Percentiles rank a stretch among this genome's conserved stretches.
Evolutionary conservation across 257 asterid species (phyloP).

Genomic region (Anisodus acutangulus): DNA sequence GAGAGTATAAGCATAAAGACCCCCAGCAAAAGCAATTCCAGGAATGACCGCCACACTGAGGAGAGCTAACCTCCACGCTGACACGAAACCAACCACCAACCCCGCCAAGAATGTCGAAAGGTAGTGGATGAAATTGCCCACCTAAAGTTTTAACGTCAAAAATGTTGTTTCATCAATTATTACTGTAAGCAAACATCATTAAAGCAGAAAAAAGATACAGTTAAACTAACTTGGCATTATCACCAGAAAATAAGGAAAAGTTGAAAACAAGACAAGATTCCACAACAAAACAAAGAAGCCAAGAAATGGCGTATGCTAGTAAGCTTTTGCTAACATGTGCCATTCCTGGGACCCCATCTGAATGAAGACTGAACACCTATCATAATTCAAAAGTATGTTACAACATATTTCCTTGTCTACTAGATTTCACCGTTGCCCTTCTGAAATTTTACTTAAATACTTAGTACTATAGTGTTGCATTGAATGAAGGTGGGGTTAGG

Average conservation of each 20-base stretch:
- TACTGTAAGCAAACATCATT: slow-evolving; percentile 11
- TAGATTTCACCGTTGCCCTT: slow-evolving; percentile 46
- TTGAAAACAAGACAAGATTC: background rate
- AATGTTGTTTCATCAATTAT: background rate
- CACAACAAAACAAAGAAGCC: background rate
- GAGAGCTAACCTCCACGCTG: slow-evolving; percentile 95
- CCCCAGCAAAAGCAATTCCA: slow-evolving; percentile 98
- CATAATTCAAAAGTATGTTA: slow-evolving; percentile 29
- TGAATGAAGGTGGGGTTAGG: background rate
- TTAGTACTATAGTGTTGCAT: background rate
- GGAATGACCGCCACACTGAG: slow-evolving; percentile 99
- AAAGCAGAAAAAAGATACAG: slow-evolving; percentile 3
- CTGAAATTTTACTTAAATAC: slow-evolving; percentile 37
- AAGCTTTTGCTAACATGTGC: slow-evolving; percentile 40
- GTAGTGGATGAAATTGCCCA: slow-evolving; percentile 96
- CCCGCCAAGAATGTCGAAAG: slow-evolving; percentile 98
- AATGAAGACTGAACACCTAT: background rate
- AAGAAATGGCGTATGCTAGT: slow-evolving; percentile 31
- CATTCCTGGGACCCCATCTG: slow-evolving; percentile 43
- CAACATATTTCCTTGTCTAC: slow-evolving; percentile 37
- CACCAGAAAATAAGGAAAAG: slow-evolving; percentile 1
- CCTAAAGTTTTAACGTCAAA: slow-evolving; percentile 47
- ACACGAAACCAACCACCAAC: slow-evolving; percentile 95
- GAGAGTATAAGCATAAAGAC: slow-evolving; percentile 87
- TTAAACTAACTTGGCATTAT: background rate